phyloP scores from a whole-genome alignment of 331 rosid species.

The Quercus lobata region DNA sequence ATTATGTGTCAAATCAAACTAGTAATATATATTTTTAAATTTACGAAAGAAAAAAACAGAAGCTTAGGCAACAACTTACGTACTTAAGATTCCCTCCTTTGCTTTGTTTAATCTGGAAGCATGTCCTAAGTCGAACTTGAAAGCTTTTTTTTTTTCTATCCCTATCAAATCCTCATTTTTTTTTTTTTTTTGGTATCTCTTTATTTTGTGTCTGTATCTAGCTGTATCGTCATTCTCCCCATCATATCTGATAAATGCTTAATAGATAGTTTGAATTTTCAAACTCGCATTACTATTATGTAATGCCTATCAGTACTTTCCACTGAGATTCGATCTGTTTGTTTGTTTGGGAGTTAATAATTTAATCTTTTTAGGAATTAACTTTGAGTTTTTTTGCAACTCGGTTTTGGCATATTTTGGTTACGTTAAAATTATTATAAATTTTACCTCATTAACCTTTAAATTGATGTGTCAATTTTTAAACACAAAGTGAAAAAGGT shows the following conservation, averaged over 20 bases:
- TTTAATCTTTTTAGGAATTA: neutral
- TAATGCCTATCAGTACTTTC: neutral
- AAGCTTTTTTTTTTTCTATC: slow-evolving; percentile 6
- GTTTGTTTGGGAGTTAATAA: neutral
- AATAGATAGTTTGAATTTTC: neutral
- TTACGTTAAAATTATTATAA: too few species aligned
- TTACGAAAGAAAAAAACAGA: slow-evolving; percentile 12
- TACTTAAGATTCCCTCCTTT: slow-evolving; percentile 30
- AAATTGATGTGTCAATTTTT: too few species aligned
- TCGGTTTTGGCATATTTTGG: neutral
- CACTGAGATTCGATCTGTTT: neutral
- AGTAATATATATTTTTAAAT: slow-evolving; percentile 23
- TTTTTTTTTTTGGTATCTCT: neutral
- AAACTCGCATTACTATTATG: neutral
- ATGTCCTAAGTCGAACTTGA: slow-evolving; percentile 35
- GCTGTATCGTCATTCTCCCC: neutral
- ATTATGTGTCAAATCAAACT: slow-evolving; percentile 35
- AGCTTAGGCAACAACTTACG: slow-evolving; percentile 17
- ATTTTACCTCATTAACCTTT: too few species aligned
- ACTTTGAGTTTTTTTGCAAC: neutral
- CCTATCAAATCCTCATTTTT: slow-evolving; percentile 3
- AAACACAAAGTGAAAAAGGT: too few species aligned
- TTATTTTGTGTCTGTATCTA: slow-evolving; percentile 15
- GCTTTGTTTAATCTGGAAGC: slow-evolving; percentile 32
- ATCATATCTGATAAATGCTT: neutral